Base-by-base conservation (phyloP, 805 yeast species). In the Suhomyces sp. region DNA sequence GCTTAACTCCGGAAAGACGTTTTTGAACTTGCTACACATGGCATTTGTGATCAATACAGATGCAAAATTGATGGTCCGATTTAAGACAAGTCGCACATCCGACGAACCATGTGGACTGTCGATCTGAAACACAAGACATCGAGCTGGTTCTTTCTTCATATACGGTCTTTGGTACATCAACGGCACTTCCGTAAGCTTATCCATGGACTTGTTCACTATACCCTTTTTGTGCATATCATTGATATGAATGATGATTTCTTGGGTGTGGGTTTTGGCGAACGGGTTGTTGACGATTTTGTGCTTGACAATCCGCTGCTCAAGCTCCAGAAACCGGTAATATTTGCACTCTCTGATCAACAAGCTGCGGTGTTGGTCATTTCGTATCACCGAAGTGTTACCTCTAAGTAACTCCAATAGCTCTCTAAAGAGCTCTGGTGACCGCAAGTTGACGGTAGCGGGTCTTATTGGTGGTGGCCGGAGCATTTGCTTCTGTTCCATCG, bases 401-500 rank as follows among this genome's bases (percentile, higher is more conserved):
- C 78, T 76, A 22, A 89, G 65, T 2, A 82, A 61, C 22, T 74
- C 73, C 44, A 91, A 49, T 24, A 91, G 60, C 44, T 81, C 85
- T 17, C 63, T 71, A 63, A 85, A 90, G 50, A 82, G 63, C 19
- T 60, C 64, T 0, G 86, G 78, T 2, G 85, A 79, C 54, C 90
- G 72, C 33, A 76, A 68, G 3, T 79, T 68, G 2, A 77, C 77
- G 1, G 77, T 73, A 2, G 84, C 73, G 0, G 88, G 87, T 8
- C 81, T 77, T 52, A 82, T 79, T 1, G 94, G 89, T 3, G 96
- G 96, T 0, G 97, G 97, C 37, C 97, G 69, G 2, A 87, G 67
- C 58, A 85, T 66, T 35, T 78, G 73, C 48, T 69, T 71, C 9
- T 73, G 57, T 17, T 73, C 71, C 21, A 78, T 74, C 1, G 62